These are phyloP conservation scores for Ramularia endophylla DNA, from an alignment of 2,329 filamentous ascomycete genomes.

Conservation along the genomic window DNA sequence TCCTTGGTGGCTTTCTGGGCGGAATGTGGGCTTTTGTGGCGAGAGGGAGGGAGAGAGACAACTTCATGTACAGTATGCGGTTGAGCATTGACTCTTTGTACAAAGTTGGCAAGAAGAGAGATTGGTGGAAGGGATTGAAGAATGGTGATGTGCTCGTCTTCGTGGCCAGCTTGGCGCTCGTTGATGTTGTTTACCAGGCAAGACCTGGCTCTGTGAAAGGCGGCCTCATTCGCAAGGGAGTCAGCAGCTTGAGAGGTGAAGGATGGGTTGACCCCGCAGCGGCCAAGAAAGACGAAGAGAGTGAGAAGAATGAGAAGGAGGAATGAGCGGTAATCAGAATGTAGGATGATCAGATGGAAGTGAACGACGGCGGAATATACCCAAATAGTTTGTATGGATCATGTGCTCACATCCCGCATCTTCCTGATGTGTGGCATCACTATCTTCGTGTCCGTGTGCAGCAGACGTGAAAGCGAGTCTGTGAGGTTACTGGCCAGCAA, in stretches of 20 bases:
- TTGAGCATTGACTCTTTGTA: slow-evolving; percentile 77
- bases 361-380: no score
- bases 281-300: slow-evolving; percentile 10
- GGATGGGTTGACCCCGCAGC: slow-evolving; percentile 62
- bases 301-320: slow-evolving; percentile 21
- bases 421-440: no score
- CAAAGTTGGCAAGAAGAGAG: slow-evolving; percentile 88
- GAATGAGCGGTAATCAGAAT: no score
- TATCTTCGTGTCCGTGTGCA: no score
- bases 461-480: no score
- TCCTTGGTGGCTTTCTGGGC: slow-evolving; percentile 77
- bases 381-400: no score
- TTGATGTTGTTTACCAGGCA: slow-evolving; percentile 71
- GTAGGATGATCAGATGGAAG: no score
- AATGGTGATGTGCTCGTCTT: slow-evolving; percentile 84
- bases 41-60: slow-evolving; percentile 54
- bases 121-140: slow-evolving; percentile 77
- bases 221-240: slow-evolving; percentile 60
- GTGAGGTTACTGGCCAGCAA: no score
- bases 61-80: slow-evolving; percentile 74
- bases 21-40: slow-evolving; percentile 82
- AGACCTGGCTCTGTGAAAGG: slow-evolving; percentile 64
- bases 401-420: no score
- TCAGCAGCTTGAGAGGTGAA: slow-evolving; percentile 69
- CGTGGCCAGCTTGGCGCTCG: slow-evolving; percentile 68